phyloP scores from a whole-genome alignment of 768 basidiomycete genomes.

The Serpula lacrymans region DNA sequence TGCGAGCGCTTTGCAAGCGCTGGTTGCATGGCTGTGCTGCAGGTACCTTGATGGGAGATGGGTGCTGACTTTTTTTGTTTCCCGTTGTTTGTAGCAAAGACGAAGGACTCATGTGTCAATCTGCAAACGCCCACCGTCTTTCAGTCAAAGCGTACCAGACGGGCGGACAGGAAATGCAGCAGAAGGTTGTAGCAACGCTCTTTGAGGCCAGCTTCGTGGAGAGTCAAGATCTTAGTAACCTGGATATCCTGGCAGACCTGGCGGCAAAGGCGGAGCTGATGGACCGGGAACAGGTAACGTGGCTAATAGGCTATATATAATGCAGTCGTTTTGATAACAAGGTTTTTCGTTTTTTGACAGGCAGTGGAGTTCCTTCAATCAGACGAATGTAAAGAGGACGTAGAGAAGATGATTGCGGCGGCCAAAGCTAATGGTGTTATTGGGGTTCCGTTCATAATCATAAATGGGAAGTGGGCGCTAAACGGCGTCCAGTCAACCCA shows the following conservation, averaged over 20 bases:
- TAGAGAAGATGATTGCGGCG: slow-evolving; percentile 36
- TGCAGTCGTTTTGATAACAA: not conserved
- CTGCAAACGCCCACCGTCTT: slow-evolving; percentile 42
- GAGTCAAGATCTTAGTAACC: slow-evolving; percentile 36
- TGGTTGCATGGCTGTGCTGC: too few relatives aligned
- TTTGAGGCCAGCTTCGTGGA: slow-evolving; percentile 40
- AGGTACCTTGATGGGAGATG: too few relatives aligned
- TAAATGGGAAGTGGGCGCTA: slow-evolving; percentile 43
- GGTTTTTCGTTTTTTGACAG: slow-evolving; percentile 14
- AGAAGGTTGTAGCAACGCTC: slow-evolving; percentile 31
- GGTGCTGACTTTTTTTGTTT: slow-evolving; percentile 7
- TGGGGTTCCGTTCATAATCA: slow-evolving; percentile 51
- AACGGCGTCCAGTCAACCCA: slow-evolving; percentile 42
- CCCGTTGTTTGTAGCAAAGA: slow-evolving; percentile 23
- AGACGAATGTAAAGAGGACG: slow-evolving; percentile 36
- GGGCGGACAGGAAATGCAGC: slow-evolving; percentile 39
- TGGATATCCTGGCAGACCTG: slow-evolving; percentile 30
- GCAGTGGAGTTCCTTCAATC: slow-evolving; percentile 40
- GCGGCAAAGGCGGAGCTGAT: slow-evolving; percentile 41
- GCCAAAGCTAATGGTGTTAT: slow-evolving; percentile 43
- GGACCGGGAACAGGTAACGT: slow-evolving; percentile 33
- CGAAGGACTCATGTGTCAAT: slow-evolving; percentile 37
- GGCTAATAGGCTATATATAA: not conserved
- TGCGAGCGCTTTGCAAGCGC: too few relatives aligned
- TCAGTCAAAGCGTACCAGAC: slow-evolving; percentile 40